Evolutionary conservation across 768 basidiomycete genomes (phyloP).

Genomic region (Leucosporidium creatinivorum): DNA sequence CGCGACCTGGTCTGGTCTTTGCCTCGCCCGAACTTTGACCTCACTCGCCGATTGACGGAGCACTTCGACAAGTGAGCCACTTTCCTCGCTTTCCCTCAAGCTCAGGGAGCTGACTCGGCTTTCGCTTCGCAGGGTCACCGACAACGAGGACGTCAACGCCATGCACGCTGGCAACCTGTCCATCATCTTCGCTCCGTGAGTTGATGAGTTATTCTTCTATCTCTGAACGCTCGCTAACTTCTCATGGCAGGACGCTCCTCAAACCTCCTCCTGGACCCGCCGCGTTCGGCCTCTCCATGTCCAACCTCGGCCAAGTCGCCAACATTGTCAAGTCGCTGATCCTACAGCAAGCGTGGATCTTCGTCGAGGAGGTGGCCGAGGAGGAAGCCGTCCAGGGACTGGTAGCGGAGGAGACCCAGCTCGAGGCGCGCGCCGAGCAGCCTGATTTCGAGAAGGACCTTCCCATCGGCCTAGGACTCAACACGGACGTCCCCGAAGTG

Average conservation of each 20-base stretch:
- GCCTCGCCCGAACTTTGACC: constrained; percentile 29
- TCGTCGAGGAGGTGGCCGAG: not conserved
- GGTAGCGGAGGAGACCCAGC: not conserved
- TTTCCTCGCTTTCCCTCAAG: not conserved
- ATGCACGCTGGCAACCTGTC: constrained; percentile 12
- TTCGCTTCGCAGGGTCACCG: not conserved
- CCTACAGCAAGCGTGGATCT: not conserved
- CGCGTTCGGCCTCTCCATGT: constrained; percentile 18
- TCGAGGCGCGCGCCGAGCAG: not conserved
- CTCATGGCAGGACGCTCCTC: not conserved
- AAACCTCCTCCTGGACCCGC: constrained; percentile 1
- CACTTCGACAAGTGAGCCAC: constrained; percentile 22
- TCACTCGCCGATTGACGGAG: constrained; percentile 26
- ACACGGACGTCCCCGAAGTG: too few relatives aligned
- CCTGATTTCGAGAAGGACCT: too few relatives aligned
- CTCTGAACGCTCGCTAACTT: too few relatives aligned
- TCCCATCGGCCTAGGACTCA: too few relatives aligned
- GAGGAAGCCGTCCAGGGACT: not conserved
- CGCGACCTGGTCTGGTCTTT: constrained; percentile 32
- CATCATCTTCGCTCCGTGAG: constrained; percentile 5
- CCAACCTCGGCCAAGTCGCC: constrained; percentile 24
- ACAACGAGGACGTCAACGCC: constrained; percentile 5
- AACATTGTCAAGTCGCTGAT: constrained; percentile 19
- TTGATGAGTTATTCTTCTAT: too few relatives aligned
- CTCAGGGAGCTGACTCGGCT: not conserved